Evolutionary conservation across 768 basidiomycete species (phyloP), one percentile per base, ranked within the genome.

Genomic region (Strobilomyces dryophilus): DNA sequence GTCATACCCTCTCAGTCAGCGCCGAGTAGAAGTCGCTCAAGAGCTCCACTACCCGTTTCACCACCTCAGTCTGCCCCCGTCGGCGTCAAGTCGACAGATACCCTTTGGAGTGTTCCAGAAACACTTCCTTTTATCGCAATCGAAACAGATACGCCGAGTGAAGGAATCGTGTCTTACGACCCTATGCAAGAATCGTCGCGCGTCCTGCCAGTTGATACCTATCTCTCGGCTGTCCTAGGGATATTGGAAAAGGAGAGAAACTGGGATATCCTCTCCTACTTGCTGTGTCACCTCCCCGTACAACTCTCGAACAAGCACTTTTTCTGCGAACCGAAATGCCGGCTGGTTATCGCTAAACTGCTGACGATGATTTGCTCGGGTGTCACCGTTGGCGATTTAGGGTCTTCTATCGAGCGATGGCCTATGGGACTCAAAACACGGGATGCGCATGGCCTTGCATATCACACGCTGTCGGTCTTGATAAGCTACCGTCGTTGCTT

Each of bases 271-370:
- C 76, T 97, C 11, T 92, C 93, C 2, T 98, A 97, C 63, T 76
- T 94, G 5, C 76, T 99, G 5, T 92, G 89, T 63, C 89, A 95
- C 71, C 78, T 99, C 0, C 95, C 97, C 2, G 77, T 84, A 9
- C 94, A 98, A 65, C 78, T 98, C 10, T 77, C 89, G 52, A 98
- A 98, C 78, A 98, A 98, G 68, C 93, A 98, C 62, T 77, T 98
- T 48, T 95, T 97, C 69, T 97, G 95, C 64, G 97, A 97, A 1
- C 91, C 91, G 0, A 82, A 83, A 47, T 84, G 88, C 27, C 76
- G 84, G n/a, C 70, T 65, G 14, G 78, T 80, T 10, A 78, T 95
- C 20, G 74, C 81, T 6, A 76, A 73, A 45, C 71, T 98, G 32
- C 71, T 92, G 36, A 75, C 76, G n/a, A 66, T 77, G 26, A 71